A percentile compares a stretch with the other conserved stretches of the same genome.
These are phyloP conservation scores for Ceratobasidium sp. DNA, from an alignment of 1,284 basidiomycete genomes.

Conservation along the genomic window DNA sequence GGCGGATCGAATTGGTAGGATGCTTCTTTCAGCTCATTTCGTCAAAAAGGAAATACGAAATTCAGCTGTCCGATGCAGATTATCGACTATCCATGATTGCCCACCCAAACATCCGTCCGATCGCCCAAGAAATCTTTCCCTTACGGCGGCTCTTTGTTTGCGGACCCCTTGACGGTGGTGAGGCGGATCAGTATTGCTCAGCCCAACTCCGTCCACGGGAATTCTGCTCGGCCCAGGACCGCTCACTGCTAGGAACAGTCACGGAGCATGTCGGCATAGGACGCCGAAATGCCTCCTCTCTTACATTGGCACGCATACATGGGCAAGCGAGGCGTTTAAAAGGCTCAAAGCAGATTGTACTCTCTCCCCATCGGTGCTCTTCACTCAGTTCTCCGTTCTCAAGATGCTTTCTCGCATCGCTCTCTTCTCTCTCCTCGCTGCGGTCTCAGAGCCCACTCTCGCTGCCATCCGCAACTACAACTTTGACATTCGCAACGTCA, in stretches of 20 bases:
- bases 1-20: not conserved
- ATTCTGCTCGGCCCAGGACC: not conserved
- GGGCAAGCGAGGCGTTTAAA: not conserved
- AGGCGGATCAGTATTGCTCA: not conserved
- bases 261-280: not conserved
- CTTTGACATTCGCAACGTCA: conserved; percentile 7
- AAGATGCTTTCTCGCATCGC: conserved; percentile 28
- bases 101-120: not conserved
- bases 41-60: not conserved
- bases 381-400: conserved; percentile 1
- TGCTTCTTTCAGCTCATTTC: not conserved
- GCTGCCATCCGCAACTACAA: not conserved
- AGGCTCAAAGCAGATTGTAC: conserved; percentile 5
- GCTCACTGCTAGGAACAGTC: not conserved
- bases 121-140: not conserved
- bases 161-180: not conserved
- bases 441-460: conserved; percentile 10
- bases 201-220: not conserved
- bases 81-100: not conserved
- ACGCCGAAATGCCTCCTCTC: not conserved
- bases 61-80: not conserved
- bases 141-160: not conserved
- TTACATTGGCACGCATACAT: conserved; percentile 8
- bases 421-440: conserved; percentile 13
- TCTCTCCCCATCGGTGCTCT: conserved; percentile 3